Base-by-base conservation (phyloP, 805 yeast genomes). In the Lipomyces chichibuensis region DNA sequence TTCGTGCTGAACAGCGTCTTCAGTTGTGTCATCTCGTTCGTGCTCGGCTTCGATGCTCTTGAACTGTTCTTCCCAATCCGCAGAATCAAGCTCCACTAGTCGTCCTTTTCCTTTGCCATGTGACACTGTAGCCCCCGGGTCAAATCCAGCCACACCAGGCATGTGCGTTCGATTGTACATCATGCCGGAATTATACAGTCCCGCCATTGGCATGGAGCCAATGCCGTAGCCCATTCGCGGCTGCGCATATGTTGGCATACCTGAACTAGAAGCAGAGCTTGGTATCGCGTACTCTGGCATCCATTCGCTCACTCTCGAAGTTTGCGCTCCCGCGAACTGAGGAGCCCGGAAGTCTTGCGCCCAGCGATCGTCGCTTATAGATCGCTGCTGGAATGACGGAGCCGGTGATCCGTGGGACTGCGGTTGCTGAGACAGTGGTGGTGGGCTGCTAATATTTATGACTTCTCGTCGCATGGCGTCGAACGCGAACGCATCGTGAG, bases 61-160 rank as follows among this genome's bases (percentile, higher is more conserved):
- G 74, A 81, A 81, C 72, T 81, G 84, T 66, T 77, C 78, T 69
- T 81, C 84, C 84, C 84, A 81, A 67, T 77, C 76, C n/a, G 76
- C 75, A 29, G 75, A 77, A 60, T 77, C 80, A 53, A 78, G 76
- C 69, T 79, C 78, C 9, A 75, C 77, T 1, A 79, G 70, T 43
- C 76, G 74, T 7, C 62, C 65, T 27, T 62, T 69, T 2, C 71
- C 72, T 37, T 66, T 65, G 46, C 59, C 57, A 32, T 56, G 43
- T 25, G 43, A 20, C 25, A 49, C 43, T n/a, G 35, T 33, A 46
- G 29, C 37, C 5, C 11, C 39, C 0, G 32, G 56, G 20, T 17
- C 37, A 29, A 55, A 59, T 8, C 35, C 32, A 29, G 17, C 53
- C 2, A 43, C 46, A 29, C 8, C 29, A 4, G 27, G 14, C 14